Evolutionary conservation across 495 filamentous ascomycete genomes (phyloP), one percentile per base, ranked within the genome.

Genomic region (Bombardia bombarda): DNA sequence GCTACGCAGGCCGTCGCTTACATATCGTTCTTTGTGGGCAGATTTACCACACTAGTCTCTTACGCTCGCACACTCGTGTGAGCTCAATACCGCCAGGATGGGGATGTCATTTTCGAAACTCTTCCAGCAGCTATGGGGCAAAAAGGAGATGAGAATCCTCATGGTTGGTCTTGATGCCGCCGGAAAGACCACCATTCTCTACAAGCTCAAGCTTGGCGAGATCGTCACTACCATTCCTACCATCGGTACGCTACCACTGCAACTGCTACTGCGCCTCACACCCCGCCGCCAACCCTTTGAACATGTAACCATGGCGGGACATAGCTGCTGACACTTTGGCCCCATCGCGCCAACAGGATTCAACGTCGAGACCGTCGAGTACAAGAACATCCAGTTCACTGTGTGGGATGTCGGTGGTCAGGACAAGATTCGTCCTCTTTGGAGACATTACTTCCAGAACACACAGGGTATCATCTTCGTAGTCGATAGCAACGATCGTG

Each of bases 401-500:
- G 92, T 99, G 67, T 99, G 92, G 92, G 92, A 99, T 80, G 92
- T 99, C 62, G 92, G 92, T 77, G 92, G 92, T 63, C 92, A 99
- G 78, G 92, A 99, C 78, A 99, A 99, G 86, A 99, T 99, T 68
- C 82, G 92, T 67, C 92, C 92, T 61, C 74, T 99, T 61, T 99
- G 92, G 92, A 84, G 92, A 74, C 92, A 99, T 76, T 99, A 99
- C 71, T 99, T 95, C 86, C 92, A 99, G 77, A 99, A 99, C 74
- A 99, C 92, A 51, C 92, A 99, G 73, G 92, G 92, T 69, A 97
- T 99, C 75, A 99, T 99, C 74, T 99, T 99, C 78, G 92, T 99
- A 49, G 93, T 99, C 58, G 92, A 99, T 70, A 94, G 87, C 82
- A 99, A 99, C 68, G 92, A 99, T 80, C 89, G 92, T 55, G 92